Base-by-base conservation (phyloP, 1,139 yeast species). In the Geotrichum histeridarum region DNA sequence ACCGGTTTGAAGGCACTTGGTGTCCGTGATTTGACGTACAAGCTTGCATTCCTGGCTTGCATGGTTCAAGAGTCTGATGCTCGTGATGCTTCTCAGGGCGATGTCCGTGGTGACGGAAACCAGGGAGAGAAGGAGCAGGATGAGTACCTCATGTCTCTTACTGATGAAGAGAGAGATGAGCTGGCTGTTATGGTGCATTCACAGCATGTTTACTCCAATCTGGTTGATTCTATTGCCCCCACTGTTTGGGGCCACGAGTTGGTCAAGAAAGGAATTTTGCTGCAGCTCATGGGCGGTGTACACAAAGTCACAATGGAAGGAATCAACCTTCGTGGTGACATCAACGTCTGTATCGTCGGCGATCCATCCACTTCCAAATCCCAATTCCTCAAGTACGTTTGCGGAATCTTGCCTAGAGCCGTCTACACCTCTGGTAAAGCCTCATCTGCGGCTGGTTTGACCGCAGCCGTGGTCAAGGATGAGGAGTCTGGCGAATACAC, bases 381-480 rank as follows among this genome's bases (percentile, higher is more conserved):
- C 0, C 99, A 93, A 69, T 93, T 93, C 67, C 76, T 93, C 66
- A 93, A 94, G 71, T 94, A 94, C 69, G 96, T 93, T 14, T 86
- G 93, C 64, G 83, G 87, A 1, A 90, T 93, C 69, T 81, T 95
- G 38, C 98, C 99, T 31, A 79, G 99, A 65, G 90, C 98, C 0
- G 91, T 93, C 39, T 93, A 94, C 68, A 94, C 99, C 0, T 91
- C 98, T 0, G 99, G 99, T 71, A 93, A 93, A 68, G 99, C 99
- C 0, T 91, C 98, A 0, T 83, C 97, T 1, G 99, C 99, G 2
- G 99, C 99, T 12, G 99, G 99, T 76, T 78, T 93, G 64, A 93
- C 99, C 1, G 99, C 99, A 1, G 96, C 98, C 0, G 99, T 93
- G 31, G 96, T 93, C 15, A 88, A 85, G 69, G 99, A 93, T 68